Base-by-base conservation (phyloP, 352 stramenopile genomes). In the Globisporangium ultimum region DNA sequence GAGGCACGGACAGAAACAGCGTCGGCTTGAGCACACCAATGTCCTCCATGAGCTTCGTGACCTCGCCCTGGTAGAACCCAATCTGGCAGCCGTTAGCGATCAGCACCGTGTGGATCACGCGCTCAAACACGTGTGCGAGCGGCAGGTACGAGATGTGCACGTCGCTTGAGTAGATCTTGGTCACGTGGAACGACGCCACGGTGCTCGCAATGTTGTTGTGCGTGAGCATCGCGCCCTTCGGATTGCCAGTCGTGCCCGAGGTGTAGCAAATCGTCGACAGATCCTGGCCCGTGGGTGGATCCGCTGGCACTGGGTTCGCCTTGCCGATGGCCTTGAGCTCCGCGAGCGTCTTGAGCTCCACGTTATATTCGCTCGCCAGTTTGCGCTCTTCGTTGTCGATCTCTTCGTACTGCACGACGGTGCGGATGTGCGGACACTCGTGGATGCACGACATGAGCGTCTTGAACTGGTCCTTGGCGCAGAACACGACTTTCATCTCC, bases 71-170 rank as follows among this genome's bases (percentile, higher is more conserved):
- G 60, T 88, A 98, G 72, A 98, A 98, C 21, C 88, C 93, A 55
- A 98, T 88, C 20, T 78, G 83, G 10, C 79, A 89, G 5, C 93
- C 95, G 21, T 65, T 64, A 3, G 67, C 63, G 17, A 98, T 81
- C 51, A 78, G 65, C 14, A 71, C 57, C 9, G 71, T 61, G 52
- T 86, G 71, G 2, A 88, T 72, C n/a, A 76, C 74, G 18, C 87
- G 67, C 75, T 98, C 96, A 60, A 97, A 98, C 54, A 98, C 95
- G 70, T 98, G 96, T 3, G 93, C 89, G 14, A 98, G 68, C 7
- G 96, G 96, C 48, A 98, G 78, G 72, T 98, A 98, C 2, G 87
- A 97, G 15, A 98, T 68, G 66, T 98, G 71, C 32, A 80, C 65
- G 20, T 78, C 68, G 5, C 13, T 57, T 0, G 38, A n/a, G 12